Evolutionary conservation across 2,329 filamentous ascomycete species (phyloP).

Genomic region (Gaeumannomyces sp.): DNA sequence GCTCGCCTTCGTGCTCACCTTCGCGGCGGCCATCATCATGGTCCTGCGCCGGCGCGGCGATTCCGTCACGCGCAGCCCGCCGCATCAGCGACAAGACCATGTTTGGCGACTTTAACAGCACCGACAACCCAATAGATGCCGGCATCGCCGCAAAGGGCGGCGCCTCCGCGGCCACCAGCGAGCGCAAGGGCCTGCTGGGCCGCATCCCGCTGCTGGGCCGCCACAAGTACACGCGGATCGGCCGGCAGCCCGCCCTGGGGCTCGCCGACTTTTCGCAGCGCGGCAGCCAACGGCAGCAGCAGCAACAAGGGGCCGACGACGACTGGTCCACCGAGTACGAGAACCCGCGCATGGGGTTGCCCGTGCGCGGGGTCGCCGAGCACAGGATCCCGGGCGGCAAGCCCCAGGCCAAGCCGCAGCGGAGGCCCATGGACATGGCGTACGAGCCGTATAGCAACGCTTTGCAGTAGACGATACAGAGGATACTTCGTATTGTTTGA

Average conservation of each 20-base stretch:
- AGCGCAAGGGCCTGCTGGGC: conserved; percentile 14
- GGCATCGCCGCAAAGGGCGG: background rate
- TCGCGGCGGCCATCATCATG: conserved; percentile 17
- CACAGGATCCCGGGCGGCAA: background rate
- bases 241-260: conserved; percentile 19
- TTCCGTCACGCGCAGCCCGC: background rate
- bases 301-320: conserved; percentile 6
- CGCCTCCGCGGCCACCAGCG: no score
- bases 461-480: background rate
- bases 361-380: background rate
- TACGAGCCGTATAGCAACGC: conserved; percentile 10
- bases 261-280: conserved; percentile 6
- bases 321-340: conserved; percentile 10
- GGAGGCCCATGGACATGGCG: background rate
- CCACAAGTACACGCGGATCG: conserved; percentile 27
- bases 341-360: background rate
- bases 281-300: conserved; percentile 7
- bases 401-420: background rate
- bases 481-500: background rate
- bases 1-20: conserved; percentile 19
- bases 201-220: conserved; percentile 20
- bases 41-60: conserved; percentile 10
- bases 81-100: background rate
- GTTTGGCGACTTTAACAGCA: background rate
- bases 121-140: background rate